Base-by-base conservation (phyloP, 495 filamentous ascomycete genomes). In the Penicillium flavigenum region DNA sequence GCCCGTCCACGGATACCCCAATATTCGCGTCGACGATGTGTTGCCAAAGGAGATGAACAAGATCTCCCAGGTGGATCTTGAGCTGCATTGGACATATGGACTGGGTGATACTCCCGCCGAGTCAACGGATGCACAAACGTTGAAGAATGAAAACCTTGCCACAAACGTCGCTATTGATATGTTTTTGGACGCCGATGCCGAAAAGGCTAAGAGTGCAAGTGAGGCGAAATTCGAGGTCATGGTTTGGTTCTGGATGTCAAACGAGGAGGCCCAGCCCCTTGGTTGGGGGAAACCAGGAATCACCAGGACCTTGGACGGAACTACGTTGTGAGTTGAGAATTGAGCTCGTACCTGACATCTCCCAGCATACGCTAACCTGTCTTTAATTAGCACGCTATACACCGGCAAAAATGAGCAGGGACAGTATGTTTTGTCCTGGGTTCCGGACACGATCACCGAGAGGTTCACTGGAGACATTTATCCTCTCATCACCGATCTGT, bases 131-230 rank as follows among this genome's bases (percentile, higher is more conserved):
- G 19, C 43, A 2, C 9, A 43, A 0, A 44, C 46, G 12, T 57
- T 78, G 10, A 58, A 17, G 12, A 32, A 49, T 17, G 53, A 60
- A 8, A 46, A 47, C 2, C 60, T 75, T 19, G 68, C 76, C 41
- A 57, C 69, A 53, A 77, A 75, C 64, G 76, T 79, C n/a, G 73
- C 72, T 31, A 58, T 79, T 20, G 76, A 79, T 70, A 74, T 79
- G 69, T 79, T 74, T 61, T 66, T 79, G 29, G 76, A 78, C 50
- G 52, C 51, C 22, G 69, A 75, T 44, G 54, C 59, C 26, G 49
- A 36, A 1, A 68, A 52, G 1, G 59, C 76, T 0, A 22, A 50
- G 34, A 65, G 72, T 63, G 69, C 63, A 46, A 58, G 57, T 4
- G n/a, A 52, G 2, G 69, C 76, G 17, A 53, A 63, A 1, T 75